These are phyloP conservation scores for Neurospora sp. DNA, from an alignment of 495 filamentous ascomycete species.

Conservation along the genomic window DNA sequence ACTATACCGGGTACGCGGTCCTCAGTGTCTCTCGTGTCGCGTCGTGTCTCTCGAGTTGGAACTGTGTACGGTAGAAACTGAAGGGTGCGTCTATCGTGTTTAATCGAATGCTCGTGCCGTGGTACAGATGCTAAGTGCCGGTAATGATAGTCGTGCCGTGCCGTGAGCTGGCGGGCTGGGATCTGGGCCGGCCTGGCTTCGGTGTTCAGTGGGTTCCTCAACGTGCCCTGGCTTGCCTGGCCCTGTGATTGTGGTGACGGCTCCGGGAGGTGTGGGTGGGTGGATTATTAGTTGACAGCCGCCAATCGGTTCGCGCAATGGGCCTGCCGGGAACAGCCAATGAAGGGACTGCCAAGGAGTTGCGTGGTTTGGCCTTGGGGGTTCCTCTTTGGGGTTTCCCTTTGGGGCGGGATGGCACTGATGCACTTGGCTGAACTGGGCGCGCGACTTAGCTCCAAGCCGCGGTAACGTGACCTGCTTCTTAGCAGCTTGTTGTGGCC, in stretches of 20 bases:
- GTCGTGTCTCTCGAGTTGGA: background rate
- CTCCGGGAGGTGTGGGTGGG: background rate
- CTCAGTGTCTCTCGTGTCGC: background rate
- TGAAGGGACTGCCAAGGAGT: background rate
- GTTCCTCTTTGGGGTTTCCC: background rate
- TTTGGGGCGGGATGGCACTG: background rate
- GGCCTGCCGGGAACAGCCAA: background rate
- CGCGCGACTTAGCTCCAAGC: background rate
- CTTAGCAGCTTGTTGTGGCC: constrained; percentile 7
- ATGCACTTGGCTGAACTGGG: too few species aligned
- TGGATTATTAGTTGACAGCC: background rate
- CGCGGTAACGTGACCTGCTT: constrained; percentile 23
- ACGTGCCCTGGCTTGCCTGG: background rate
- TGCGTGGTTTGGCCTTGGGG: background rate
- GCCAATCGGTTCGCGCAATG: background rate
- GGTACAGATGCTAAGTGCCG: background rate
- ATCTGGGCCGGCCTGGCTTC: background rate
- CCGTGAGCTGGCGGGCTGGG: background rate
- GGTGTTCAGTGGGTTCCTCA: background rate
- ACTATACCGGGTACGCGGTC: background rate
- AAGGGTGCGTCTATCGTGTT: background rate
- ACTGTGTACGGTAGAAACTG: background rate
- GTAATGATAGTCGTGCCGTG: background rate
- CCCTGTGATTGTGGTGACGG: background rate
- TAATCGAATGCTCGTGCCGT: background rate